phyloP scores from a whole-genome alignment of 2,329 filamentous ascomycete species.

The Sclerotinia borealis region DNA sequence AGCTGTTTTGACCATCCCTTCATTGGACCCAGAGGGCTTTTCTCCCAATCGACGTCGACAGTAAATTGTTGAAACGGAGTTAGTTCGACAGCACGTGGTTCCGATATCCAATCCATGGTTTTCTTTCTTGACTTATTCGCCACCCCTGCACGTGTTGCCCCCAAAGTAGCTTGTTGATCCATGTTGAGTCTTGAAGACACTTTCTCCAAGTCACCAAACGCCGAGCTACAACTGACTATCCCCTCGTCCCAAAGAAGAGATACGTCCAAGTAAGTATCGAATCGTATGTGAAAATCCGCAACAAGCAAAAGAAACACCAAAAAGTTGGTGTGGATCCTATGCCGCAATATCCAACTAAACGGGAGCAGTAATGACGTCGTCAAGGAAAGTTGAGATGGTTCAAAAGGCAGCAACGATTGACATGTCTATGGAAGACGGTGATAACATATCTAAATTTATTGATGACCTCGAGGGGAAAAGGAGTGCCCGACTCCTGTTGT shows the following conservation, averaged over 20 bases:
- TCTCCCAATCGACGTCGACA: slow-evolving; percentile 57
- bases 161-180: background rate
- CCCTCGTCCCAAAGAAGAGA: background rate
- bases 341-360: background rate
- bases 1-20: slow-evolving; percentile 61
- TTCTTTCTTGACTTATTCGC: slow-evolving; percentile 4
- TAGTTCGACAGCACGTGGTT: slow-evolving; percentile 14
- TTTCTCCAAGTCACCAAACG: background rate
- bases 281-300: background rate
- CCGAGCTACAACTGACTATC: background rate
- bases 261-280: background rate
- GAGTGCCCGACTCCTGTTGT: background rate
- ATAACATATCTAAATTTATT: background rate
- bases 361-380: background rate
- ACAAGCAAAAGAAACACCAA: background rate
- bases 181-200: background rate
- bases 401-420: background rate
- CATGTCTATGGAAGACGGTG: background rate
- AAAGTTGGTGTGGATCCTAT: background rate
- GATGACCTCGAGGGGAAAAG: background rate
- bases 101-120: slow-evolving; percentile 23
- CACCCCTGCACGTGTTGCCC: background rate
- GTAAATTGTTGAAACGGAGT: slow-evolving; percentile 27
- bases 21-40: slow-evolving; percentile 67
- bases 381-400: background rate